A percentile compares a stretch with the other conserved stretches of the same genome.
Conservation (phyloP, 2,329 filamentous ascomycete species). For the Aspergillus sclerotialis region DNA sequence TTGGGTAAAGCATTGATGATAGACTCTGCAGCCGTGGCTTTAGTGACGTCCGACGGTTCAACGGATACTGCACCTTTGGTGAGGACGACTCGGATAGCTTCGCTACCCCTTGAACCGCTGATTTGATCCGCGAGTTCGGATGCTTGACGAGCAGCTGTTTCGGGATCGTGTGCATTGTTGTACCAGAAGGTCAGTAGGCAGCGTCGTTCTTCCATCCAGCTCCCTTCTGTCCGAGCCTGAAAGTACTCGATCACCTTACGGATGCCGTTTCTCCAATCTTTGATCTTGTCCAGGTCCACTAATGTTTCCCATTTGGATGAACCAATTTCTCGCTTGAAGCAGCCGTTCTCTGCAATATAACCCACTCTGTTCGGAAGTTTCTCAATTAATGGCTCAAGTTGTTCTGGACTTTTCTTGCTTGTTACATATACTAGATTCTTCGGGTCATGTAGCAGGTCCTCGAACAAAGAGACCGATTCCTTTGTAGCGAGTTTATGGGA, state of each 20-base stretch:
- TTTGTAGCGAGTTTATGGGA: slow-evolving; percentile 69
- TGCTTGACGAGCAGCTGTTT: slow-evolving; percentile 70
- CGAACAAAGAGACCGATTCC: slow-evolving; percentile 69
- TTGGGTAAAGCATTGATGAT: slow-evolving; percentile 60
- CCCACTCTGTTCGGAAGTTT: slow-evolving; percentile 63
- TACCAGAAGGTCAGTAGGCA: slow-evolving; percentile 87
- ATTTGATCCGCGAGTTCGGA: slow-evolving; percentile 88
- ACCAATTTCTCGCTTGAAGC: slow-evolving; percentile 67
- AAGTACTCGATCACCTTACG: slow-evolving; percentile 80
- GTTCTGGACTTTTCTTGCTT: slow-evolving; percentile 74
- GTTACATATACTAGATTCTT: slow-evolving; percentile 85
- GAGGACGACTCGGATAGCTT: slow-evolving; percentile 74
- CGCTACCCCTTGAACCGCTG: slow-evolving; percentile 79
- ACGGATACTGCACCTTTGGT: slow-evolving; percentile 74
- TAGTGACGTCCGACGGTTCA: slow-evolving; percentile 78
- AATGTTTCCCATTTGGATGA: slow-evolving; percentile 66
- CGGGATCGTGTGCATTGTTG: slow-evolving; percentile 67
- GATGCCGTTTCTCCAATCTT: slow-evolving; percentile 74
- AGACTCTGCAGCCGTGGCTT: slow-evolving; percentile 68
- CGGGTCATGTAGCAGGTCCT: slow-evolving; percentile 67
- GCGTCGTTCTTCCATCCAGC: slow-evolving; percentile 75
- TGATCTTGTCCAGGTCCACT: slow-evolving; percentile 62
- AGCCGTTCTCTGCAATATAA: slow-evolving; percentile 87
- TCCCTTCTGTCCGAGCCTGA: slow-evolving; percentile 77
- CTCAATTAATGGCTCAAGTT: slow-evolving; percentile 73